A percentile compares a stretch with the other conserved stretches of the same genome.
Conservation (phyloP, 495 filamentous ascomycete species). For the Lineolata rhizophorae region DNA sequence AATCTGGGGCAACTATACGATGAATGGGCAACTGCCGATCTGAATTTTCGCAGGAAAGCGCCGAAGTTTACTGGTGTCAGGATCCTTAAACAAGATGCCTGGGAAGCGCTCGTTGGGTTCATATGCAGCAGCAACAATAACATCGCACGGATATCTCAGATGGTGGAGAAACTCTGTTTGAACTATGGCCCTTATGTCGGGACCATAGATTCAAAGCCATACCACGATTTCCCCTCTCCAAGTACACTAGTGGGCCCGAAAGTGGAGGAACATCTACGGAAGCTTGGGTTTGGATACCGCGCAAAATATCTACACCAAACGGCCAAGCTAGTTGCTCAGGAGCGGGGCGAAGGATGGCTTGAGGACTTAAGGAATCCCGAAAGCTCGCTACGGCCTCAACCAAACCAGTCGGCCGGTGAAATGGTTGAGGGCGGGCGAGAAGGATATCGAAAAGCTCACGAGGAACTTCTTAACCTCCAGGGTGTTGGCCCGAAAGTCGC, state of each 20-base stretch:
- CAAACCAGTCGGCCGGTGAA: slow-evolving; percentile 23
- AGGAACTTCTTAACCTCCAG: slow-evolving; percentile 49
- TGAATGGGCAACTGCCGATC: slow-evolving; percentile 67
- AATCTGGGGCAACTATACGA: slow-evolving; percentile 57
- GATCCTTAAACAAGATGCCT: slow-evolving; percentile 87
- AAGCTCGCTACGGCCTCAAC: slow-evolving; percentile 11
- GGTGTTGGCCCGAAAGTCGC: slow-evolving; percentile 94
- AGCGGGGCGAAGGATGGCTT: slow-evolving; percentile 54
- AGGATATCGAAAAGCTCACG: slow-evolving; percentile 66
- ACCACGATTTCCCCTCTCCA: slow-evolving; percentile 74
- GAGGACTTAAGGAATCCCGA: slow-evolving; percentile 54
- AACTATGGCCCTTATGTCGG: slow-evolving; percentile 66
- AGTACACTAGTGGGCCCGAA: slow-evolving; percentile 40
- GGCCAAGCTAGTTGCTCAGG: slow-evolving; percentile 46
- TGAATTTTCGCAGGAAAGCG: slow-evolving; percentile 78
- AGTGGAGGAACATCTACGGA: slow-evolving; percentile 57
- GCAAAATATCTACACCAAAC: slow-evolving; percentile 81
- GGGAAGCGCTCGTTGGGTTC: slow-evolving; percentile 85
- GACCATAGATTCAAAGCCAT: slow-evolving; percentile 41
- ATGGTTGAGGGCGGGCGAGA: slow-evolving; percentile 34
- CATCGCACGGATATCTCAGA: slow-evolving; percentile 79
- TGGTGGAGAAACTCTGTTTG: slow-evolving; percentile 81
- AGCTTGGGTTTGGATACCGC: slow-evolving; percentile 83
- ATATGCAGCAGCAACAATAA: slow-evolving; percentile 99
- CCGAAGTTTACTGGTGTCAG: slow-evolving; percentile 76